Percentiles rank a stretch among this genome's conserved stretches.
phyloP scores from a whole-genome alignment of 495 filamentous ascomycete genomes.

The Parmelia sp. region DNA sequence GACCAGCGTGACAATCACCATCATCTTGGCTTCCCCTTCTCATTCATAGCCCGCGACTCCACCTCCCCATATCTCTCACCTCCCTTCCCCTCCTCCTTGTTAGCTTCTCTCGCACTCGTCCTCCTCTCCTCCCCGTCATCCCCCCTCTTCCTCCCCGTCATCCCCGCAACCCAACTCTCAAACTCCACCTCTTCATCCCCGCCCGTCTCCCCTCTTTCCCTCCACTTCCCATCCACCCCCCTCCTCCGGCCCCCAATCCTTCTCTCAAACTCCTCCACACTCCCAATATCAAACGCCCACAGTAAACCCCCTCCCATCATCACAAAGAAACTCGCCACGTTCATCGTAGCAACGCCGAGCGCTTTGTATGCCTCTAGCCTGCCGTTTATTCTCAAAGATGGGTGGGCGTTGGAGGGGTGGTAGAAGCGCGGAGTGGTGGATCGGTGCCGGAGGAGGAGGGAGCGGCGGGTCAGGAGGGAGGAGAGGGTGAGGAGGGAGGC shows the following conservation, averaged over 20 bases:
- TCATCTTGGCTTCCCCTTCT: slow-evolving; percentile 16
- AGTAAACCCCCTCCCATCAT: slow-evolving; percentile 59
- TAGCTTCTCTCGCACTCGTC: slow-evolving; percentile 10
- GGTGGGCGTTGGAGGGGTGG: slow-evolving; percentile 43
- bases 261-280: slow-evolving; percentile 59
- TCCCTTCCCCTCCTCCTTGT: slow-evolving; percentile 6
- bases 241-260: slow-evolving; percentile 46
- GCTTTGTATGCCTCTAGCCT: slow-evolving; percentile 67
- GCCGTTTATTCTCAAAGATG: slow-evolving; percentile 40
- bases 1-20: neutral
- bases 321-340: slow-evolving; percentile 63
- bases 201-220: slow-evolving; percentile 46
- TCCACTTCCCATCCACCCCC: slow-evolving; percentile 39
- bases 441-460: slow-evolving; percentile 49
- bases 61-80: slow-evolving; percentile 7
- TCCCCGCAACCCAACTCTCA: slow-evolving; percentile 61
- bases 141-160: slow-evolving; percentile 50
- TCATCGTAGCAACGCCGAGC: slow-evolving; percentile 74
- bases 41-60: neutral
- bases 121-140: slow-evolving; percentile 44
- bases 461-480: slow-evolving; percentile 61
- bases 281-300: slow-evolving; percentile 66
- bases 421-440: slow-evolving; percentile 58
- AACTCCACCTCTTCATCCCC: slow-evolving; percentile 58
- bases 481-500: slow-evolving; percentile 65